Base-by-base conservation (phyloP, 495 filamentous ascomycete species). In the Lasiosphaeria miniovina region DNA sequence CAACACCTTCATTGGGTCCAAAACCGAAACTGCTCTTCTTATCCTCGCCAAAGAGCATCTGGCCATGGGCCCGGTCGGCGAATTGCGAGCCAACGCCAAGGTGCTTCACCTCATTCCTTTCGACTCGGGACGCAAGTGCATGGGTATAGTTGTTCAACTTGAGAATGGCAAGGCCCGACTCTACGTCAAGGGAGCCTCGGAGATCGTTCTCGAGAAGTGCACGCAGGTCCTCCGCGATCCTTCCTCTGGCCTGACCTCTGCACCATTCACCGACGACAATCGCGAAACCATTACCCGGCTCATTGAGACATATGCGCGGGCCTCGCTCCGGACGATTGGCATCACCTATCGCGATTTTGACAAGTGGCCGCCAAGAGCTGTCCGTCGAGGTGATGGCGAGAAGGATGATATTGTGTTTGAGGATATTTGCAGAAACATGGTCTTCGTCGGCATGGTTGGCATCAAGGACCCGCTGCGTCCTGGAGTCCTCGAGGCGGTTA, bases 301-400 rank as follows among this genome's bases (percentile, higher is more conserved):
- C 50, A 96, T 96, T 65, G 82, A 84, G 53, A 78, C 74, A 15
- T 98, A 96, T 68, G 93, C 92, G 14, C 82, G 82, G 11, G 84
- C 88, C 11, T 96, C 93, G 6, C 77, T 98, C 43, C 82, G 93
- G 50, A 95, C 93, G 11, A 96, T 98, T 69, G 90, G 86, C 33
- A 78, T 96, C 57, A 75, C 90, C 10, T 97, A 95, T 67, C 88
- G 87, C 41, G 93, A 98, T 62, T 96, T 95, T 66, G 85, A 91
- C 12, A 84, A 83, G 49, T 97, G 93, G 93, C 93, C 93, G 24
- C 91, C 93, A 4, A 82, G 79, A 55, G 82, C 85, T 46, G 82
- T 81, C 11, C 83, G 81, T 36, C 85, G 80, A 11, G 72, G 80
- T 40, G 90, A 91, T 60, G 86, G 88, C 54, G 88, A 93, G 58